These are phyloP conservation scores for Pythium dissimile DNA, from an alignment of 352 stramenopile genomes.

Conservation along the genomic window DNA sequence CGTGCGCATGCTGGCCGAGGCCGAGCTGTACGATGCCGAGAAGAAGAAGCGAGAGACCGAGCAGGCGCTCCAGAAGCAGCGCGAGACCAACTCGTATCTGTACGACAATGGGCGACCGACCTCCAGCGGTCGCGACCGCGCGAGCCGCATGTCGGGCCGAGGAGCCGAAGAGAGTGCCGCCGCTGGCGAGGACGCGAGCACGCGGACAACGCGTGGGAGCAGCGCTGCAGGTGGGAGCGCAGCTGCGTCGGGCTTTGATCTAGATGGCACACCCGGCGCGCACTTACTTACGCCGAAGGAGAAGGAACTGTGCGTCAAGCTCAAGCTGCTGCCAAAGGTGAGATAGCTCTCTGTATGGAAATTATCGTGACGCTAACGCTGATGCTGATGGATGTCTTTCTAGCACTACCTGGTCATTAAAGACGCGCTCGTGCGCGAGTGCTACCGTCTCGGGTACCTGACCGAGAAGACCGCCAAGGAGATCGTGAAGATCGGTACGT, in stretches of 20 bases:
- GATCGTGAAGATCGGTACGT: slow-evolving; percentile 90
- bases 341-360: background rate
- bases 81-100: slow-evolving; percentile 83
- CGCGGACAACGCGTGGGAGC: slow-evolving; percentile 29
- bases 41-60: slow-evolving; percentile 93
- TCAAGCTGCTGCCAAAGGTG: slow-evolving; percentile 90
- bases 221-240: slow-evolving; percentile 6
- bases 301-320: slow-evolving; percentile 84
- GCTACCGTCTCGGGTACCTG: slow-evolving; percentile 71
- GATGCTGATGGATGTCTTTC: background rate
- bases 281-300: slow-evolving; percentile 91
- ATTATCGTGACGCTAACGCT: background rate
- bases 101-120: slow-evolving; percentile 67
- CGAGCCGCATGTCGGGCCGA: slow-evolving; percentile 65
- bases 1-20: slow-evolving; percentile 92
- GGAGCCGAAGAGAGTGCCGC: slow-evolving; percentile 35
- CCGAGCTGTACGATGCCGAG: slow-evolving; percentile 93
- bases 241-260: slow-evolving; percentile 51
- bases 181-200: slow-evolving; percentile 22
- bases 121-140: slow-evolving; percentile 56
- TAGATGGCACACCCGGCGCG: slow-evolving; percentile 79
- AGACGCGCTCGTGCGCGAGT: slow-evolving; percentile 90
- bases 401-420: slow-evolving; percentile 95
- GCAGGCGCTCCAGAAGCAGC: slow-evolving; percentile 84
- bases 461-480: slow-evolving; percentile 77